Conservation (phyloP, 371 early-diverging fungal species). For the Chytridium lagenaria region DNA sequence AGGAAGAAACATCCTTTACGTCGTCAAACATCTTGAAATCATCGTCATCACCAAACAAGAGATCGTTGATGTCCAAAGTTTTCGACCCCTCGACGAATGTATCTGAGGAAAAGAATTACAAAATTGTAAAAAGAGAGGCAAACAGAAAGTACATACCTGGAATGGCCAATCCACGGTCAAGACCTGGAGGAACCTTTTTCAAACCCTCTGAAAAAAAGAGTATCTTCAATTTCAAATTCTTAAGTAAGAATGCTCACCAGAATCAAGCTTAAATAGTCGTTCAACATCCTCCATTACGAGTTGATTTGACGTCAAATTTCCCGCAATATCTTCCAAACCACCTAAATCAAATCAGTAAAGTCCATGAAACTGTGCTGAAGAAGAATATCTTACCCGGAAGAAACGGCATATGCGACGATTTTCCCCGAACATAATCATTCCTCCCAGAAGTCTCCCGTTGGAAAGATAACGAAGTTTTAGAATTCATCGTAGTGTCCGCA, state of each 20-base stretch:
- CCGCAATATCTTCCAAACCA: slow-evolving; percentile 36
- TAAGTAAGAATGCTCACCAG: slow-evolving; percentile 13
- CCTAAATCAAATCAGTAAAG: slow-evolving; percentile 23
- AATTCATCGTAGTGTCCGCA: slow-evolving; percentile 52
- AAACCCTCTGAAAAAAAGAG: slow-evolving; percentile 38
- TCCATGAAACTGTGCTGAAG: slow-evolving; percentile 8
- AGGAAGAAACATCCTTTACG: slow-evolving; percentile 30
- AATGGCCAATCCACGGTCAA: slow-evolving; percentile 54
- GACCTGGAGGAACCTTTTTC: slow-evolving; percentile 55
- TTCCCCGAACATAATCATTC: slow-evolving; percentile 76
- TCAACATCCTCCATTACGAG: slow-evolving; percentile 29
- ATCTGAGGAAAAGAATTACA: slow-evolving; percentile 13
- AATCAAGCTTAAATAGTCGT: slow-evolving; percentile 32
- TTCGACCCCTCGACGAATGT: neutral
- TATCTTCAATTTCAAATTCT: slow-evolving; percentile 27
- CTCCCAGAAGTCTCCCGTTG: slow-evolving; percentile 67
- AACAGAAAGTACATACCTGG: slow-evolving; percentile 65
- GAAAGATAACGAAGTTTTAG: slow-evolving; percentile 79
- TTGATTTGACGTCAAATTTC: slow-evolving; percentile 43
- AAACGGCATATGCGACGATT: slow-evolving; percentile 76
- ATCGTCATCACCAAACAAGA: slow-evolving; percentile 19
- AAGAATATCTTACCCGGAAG: slow-evolving; percentile 66
- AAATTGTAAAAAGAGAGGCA: slow-evolving; percentile 60
- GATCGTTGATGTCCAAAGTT: slow-evolving; percentile 3
- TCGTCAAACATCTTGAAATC: slow-evolving; percentile 2